phyloP scores from a whole-genome alignment of 371 early-diverging fungal species.

The Mortierella sp. region DNA sequence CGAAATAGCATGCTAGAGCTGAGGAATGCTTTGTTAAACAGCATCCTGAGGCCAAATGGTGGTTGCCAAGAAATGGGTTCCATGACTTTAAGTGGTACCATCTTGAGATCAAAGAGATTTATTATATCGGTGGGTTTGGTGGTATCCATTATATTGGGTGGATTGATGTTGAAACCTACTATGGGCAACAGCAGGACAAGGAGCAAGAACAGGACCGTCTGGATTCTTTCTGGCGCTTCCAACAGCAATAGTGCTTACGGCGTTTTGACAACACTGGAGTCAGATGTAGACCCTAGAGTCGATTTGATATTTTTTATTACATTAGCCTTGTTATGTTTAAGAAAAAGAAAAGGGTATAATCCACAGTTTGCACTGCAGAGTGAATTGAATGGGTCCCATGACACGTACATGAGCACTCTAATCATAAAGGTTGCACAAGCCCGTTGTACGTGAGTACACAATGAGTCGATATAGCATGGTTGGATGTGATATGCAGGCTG shows the following conservation, averaged over 20 bases:
- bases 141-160: slow-evolving; percentile 57
- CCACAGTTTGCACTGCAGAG: no score
- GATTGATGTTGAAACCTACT: slow-evolving; percentile 46
- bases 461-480: no score
- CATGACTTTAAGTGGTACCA: slow-evolving; percentile 69
- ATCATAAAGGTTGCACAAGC: not conserved
- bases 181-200: not conserved
- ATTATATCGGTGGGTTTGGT: slow-evolving; percentile 72
- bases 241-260: not conserved
- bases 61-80: slow-evolving; percentile 57
- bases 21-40: slow-evolving; percentile 56
- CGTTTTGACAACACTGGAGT: no score
- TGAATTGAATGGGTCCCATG: no score
- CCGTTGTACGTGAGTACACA: slow-evolving; percentile 9
- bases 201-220: not conserved
- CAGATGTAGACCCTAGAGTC: no score
- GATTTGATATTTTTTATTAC: no score
- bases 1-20: slow-evolving; percentile 43
- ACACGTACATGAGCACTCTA: not conserved
- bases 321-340: no score
- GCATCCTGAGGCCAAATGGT: slow-evolving; percentile 65
- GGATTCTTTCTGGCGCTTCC: not conserved
- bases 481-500: not conserved
- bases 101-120: slow-evolving; percentile 61
- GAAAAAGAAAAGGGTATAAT: no score